These are phyloP conservation scores for Alternaria gaisen DNA, from an alignment of 2,329 filamentous ascomycete genomes.

Conservation along the genomic window DNA sequence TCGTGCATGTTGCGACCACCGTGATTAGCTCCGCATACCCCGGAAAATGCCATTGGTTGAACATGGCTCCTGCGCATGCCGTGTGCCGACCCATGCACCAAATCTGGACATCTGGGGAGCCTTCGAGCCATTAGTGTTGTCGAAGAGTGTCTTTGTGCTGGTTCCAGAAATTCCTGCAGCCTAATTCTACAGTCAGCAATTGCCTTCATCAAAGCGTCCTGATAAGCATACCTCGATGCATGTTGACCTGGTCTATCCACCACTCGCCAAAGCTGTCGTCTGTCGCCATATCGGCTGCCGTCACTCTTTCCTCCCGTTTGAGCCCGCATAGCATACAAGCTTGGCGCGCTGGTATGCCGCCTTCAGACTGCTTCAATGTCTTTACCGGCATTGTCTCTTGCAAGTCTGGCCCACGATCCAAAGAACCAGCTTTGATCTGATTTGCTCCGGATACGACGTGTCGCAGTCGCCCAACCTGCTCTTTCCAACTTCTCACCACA, in stretches of 20 bases:
- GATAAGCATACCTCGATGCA: constrained; percentile 68
- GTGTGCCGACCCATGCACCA: constrained; percentile 2
- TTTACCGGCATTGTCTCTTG: constrained; percentile 73
- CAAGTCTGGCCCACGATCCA: constrained; percentile 71
- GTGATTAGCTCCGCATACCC: constrained; percentile 15
- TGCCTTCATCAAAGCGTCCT: constrained; percentile 39
- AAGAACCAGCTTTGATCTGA: constrained; percentile 52
- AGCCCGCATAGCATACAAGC: constrained; percentile 87
- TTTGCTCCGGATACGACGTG: constrained; percentile 75
- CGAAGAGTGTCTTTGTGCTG: constrained; percentile 75
- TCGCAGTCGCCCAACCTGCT: constrained; percentile 77
- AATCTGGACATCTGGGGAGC: background rate
- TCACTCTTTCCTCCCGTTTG: constrained; percentile 83
- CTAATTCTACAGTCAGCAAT: constrained; percentile 44
- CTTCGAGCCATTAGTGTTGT: constrained; percentile 63
- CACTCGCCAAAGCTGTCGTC: constrained; percentile 96
- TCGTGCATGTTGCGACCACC: background rate
- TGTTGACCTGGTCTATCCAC: constrained; percentile 78
- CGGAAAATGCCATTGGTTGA: constrained; percentile 15
- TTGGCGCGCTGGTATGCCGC: constrained; percentile 76
- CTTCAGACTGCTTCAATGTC: constrained; percentile 67
- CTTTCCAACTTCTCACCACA: constrained; percentile 76
- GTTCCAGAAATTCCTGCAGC: constrained; percentile 87
- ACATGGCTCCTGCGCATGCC: background rate
- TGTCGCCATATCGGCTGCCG: constrained; percentile 76